Evolutionary conservation across 176 grass and related monocot genomes (phyloP), one percentile per base, ranked within the genome.

Genomic region (Bromus sterilis): DNA sequence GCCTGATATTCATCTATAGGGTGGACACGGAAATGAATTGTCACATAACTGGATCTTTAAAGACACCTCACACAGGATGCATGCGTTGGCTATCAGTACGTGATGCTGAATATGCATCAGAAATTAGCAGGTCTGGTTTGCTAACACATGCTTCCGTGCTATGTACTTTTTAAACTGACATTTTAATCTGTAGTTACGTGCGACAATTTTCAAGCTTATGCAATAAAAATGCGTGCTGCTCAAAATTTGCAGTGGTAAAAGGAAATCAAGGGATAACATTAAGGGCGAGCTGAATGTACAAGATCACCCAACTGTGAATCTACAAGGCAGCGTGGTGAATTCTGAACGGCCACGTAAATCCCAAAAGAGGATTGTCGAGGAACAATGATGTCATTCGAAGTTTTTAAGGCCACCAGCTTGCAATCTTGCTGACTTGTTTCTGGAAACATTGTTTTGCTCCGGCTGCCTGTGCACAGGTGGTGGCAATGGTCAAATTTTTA

Each of bases 1-100:
- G 66, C 25, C 43, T 82, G 21, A 74, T 82, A 48, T 76, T 85
- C 68, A 46, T 71, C 83, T 64, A 33, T 81, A 97, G 94, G 83
- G 89, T 97, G 70, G 92, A 94, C 83, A 78, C 57, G 40, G 89
- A 97, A 85, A 93, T 92, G 80, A 83, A 92, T 86, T 83, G 93
- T 90, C 94, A 97, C 81, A 84, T 97, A 29, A 92, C 82, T 63
- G 94, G 94, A 88, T 97, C 94, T 74, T 84, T 97, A 66, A 57
- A 88, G 67, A 32, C 86, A 37, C 83, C 89, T 25, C 78, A 92
- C 79, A 97, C 92, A 75, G 94, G 94, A 86, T 94, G 72, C 82
- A 82, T 94, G 75, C 84, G 6, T 63, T 92, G 91, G 91, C 68
- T 97, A 53, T 88, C 87, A 39, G 83, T 69, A 71, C 92, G 91